These are phyloP conservation scores for Boletus insuetus DNA, from an alignment of 768 basidiomycete genomes.

Conservation along the genomic window DNA sequence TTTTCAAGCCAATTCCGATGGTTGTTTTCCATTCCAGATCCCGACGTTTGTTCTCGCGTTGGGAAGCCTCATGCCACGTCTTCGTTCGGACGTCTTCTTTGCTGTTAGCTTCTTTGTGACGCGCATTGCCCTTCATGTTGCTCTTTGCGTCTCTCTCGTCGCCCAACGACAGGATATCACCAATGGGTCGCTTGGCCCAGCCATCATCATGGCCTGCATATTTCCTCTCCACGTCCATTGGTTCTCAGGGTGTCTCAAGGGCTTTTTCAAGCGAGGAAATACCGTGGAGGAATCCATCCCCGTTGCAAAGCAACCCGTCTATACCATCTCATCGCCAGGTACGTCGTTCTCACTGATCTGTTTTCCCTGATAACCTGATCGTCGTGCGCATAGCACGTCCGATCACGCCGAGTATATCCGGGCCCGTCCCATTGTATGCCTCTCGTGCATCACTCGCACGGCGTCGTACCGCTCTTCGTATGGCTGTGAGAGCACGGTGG, in stretches of 20 bases:
- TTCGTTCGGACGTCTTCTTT: constrained; percentile 51
- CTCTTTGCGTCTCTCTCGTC: constrained; percentile 34
- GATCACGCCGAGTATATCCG: constrained; percentile 6
- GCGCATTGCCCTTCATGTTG: constrained; percentile 46
- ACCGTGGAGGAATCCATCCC: neutral
- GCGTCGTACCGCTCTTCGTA: constrained; percentile 26
- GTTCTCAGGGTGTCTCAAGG: constrained; percentile 51
- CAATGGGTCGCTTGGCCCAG: constrained; percentile 39
- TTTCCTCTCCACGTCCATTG: constrained; percentile 52
- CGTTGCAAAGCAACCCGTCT: constrained; percentile 1
- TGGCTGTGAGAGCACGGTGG: constrained; percentile 28
- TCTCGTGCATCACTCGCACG: constrained; percentile 25
- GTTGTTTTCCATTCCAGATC: constrained; percentile 29
- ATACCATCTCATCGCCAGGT: constrained; percentile 8
- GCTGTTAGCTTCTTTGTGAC: constrained; percentile 49
- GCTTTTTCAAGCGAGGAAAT: constrained; percentile 39
- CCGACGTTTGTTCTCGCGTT: constrained; percentile 54
- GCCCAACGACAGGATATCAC: constrained; percentile 30
- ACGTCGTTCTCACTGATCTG: neutral
- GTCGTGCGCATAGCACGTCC: constrained; percentile 14
- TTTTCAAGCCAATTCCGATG: neutral
- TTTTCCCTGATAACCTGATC: neutral
- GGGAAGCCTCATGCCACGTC: constrained; percentile 40
- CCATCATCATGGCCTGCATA: constrained; percentile 37
- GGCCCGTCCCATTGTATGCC: constrained; percentile 3